Conservation (phyloP, 2,329 filamentous ascomycete genomes). For the Bipolaris gigantea region DNA sequence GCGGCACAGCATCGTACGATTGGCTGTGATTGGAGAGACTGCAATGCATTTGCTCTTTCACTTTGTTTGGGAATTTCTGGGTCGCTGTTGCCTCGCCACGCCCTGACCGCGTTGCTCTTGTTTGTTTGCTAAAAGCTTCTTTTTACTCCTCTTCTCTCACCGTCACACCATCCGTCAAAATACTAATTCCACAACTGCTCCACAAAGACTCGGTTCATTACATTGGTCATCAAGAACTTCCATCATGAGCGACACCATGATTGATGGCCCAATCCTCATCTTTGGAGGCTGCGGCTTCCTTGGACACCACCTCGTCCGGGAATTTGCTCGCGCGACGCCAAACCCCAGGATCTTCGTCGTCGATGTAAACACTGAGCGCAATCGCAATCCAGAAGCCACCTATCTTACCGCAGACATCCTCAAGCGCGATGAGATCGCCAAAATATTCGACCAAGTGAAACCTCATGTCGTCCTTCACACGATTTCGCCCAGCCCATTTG, state of each 20-base stretch:
- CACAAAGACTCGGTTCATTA: not conserved
- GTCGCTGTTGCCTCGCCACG: not conserved
- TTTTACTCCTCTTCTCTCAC: not conserved
- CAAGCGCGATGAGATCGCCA: not conserved
- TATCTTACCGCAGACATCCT: not conserved
- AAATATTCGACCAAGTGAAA: not conserved
- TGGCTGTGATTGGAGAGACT: not conserved
- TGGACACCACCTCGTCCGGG: conserved; percentile 50
- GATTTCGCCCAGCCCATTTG: not conserved
- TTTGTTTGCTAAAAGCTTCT: not conserved
- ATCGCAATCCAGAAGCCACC: not conserved
- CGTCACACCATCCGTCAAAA: not conserved
- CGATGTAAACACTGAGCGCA: not conserved
- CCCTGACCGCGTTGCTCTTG: not conserved
- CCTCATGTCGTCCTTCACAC: not conserved
- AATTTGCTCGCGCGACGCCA: conserved; percentile 14
- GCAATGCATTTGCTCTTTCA: not conserved
- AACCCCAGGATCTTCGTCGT: not conserved
- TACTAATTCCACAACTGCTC: not conserved
- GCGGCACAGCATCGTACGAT: not conserved
- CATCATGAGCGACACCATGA: not conserved
- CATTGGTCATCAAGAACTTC: too few relatives aligned
- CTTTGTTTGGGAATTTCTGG: not conserved
- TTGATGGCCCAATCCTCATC: conserved; percentile 39
- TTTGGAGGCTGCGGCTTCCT: conserved; percentile 53